Base-by-base conservation (phyloP, 257 asterid species). In the Verbascum thapsus region DNA sequence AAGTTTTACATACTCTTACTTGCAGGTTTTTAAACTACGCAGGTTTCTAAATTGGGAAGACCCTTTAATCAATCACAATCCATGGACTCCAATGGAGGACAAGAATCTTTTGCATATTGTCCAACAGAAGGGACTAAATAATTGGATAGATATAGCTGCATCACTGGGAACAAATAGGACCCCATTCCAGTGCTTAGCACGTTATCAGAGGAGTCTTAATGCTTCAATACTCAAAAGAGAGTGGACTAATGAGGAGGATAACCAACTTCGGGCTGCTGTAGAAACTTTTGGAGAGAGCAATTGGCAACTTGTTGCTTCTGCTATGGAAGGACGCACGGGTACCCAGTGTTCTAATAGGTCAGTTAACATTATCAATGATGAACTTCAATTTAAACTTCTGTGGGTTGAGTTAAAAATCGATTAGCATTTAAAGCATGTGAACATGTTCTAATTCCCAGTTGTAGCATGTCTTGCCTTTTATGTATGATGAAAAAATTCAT, bases 291-390 rank as follows among this genome's bases (percentile, higher is more conserved):
- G 99, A 52, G 97, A 89, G 79, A 79, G 90, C 67, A 82, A 87
- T 68, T 94, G 99, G 99, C 99, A 94, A 76, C 58, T 17, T 10
- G 88, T 87, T 37, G 97, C 99, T 65, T 82, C 90, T 61, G 63
- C 62, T 62, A 74, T 94, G 75, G 90, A 79, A 72, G 96, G 96
- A 39, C 76, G 99, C 60, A 77, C 95, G 12, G 99, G 99, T 38
- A 59, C 96, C 74, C 99, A 94, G 69, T 94, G 99, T 85, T 87
- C 99, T 72, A 94, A 87, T 60, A 92, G 99, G 99, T 92, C 74
- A 71, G 97, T 79, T 65, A 38, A 26, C 72, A n/a, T n/a, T n/a
- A n/a, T n/a, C n/a, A n/a, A n/a, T n/a, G n/a, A n/a, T n/a, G n/a
- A n/a, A n/a, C n/a, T n/a, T n/a, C n/a, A n/a, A n/a, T n/a, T n/a